These are phyloP conservation scores for Moniliella sp. DNA, from an alignment of 1,284 basidiomycete species.

Conservation along the genomic window DNA sequence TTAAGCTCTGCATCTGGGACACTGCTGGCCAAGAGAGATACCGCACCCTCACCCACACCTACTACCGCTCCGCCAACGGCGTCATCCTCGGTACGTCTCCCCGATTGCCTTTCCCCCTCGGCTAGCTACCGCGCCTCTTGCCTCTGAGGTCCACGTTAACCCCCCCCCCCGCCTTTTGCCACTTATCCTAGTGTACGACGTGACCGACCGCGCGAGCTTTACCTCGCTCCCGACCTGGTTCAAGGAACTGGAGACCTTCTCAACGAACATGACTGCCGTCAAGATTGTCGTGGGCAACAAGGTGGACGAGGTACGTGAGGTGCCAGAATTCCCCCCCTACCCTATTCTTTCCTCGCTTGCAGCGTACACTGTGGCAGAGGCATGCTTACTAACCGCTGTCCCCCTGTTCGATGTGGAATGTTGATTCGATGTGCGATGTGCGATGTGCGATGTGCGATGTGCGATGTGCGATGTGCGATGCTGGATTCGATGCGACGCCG, in stretches of 20 bases:
- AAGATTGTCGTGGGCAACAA: constrained; percentile 89
- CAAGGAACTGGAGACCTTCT: constrained; percentile 79
- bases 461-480: neutral
- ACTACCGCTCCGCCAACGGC: constrained; percentile 79
- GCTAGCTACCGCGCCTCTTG: too few species aligned
- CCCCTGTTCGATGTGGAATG: neutral
- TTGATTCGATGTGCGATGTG: too few species aligned
- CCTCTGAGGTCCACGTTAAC: too few species aligned
- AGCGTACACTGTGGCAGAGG: neutral
- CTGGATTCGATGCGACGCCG: neutral
- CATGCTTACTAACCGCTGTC: neutral
- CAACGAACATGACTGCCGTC: constrained; percentile 48
- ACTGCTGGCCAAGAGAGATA: constrained; percentile 31
- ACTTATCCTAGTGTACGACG: constrained; percentile 57
- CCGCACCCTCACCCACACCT: constrained; percentile 69
- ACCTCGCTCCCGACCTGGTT: constrained; percentile 81
- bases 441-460: too few species aligned
- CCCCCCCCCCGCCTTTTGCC: neutral
- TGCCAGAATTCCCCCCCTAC: neutral
- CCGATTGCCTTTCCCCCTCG: constrained; percentile 1
- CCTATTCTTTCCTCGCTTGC: neutral
- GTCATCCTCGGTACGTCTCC: constrained; percentile 54
- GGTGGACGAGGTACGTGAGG: constrained; percentile 45
- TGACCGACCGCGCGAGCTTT: constrained; percentile 69
- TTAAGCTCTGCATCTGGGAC: constrained; percentile 43